Percentiles rank a stretch among this genome's conserved stretches.
phyloP scores from a whole-genome alignment of 2,329 filamentous ascomycete genomes.

The Sporothrix sp. region DNA sequence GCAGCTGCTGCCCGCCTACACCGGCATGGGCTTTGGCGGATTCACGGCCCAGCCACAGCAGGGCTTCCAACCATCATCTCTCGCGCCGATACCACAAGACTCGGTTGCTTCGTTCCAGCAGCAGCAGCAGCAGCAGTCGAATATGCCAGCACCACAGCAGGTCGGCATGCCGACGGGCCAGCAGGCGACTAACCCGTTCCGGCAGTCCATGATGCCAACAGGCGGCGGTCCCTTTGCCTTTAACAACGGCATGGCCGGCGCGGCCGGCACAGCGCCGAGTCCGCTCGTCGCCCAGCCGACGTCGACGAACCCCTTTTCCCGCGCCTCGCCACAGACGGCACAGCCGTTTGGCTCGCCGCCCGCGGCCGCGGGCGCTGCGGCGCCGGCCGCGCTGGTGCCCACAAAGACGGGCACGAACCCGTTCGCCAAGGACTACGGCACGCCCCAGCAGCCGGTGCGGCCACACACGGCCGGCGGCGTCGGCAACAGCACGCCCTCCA shows the following conservation, averaged over 20 bases:
- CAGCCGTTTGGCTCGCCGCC: slow-evolving; percentile 30
- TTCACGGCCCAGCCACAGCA: slow-evolving; percentile 54
- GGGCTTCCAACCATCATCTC: slow-evolving; percentile 42
- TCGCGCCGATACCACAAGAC: slow-evolving; percentile 51
- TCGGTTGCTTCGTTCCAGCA: slow-evolving; percentile 42
- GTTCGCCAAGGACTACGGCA: slow-evolving; percentile 42
- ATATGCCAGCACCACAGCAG: slow-evolving; percentile 15
- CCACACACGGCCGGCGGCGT: slow-evolving; percentile 48
- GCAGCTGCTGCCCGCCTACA: slow-evolving; percentile 39
- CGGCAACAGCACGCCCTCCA: slow-evolving; percentile 50
- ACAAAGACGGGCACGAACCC: slow-evolving; percentile 50
- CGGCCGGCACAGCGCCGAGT: no score
- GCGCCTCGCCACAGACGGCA: slow-evolving; percentile 41
- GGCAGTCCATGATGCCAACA: slow-evolving; percentile 75
- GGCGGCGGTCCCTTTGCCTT: slow-evolving; percentile 29
- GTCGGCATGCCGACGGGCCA: slow-evolving; percentile 38
- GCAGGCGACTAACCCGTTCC: slow-evolving; percentile 82
- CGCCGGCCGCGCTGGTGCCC: slow-evolving; percentile 35
- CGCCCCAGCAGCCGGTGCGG: slow-evolving; percentile 19
- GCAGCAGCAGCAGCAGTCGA: slow-evolving; percentile 23
- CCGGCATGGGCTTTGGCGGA: slow-evolving; percentile 75
- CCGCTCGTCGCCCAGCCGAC: slow-evolving; percentile 39
- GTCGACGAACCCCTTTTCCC: slow-evolving; percentile 82
- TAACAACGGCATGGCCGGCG: not conserved
- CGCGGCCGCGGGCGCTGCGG: slow-evolving; percentile 24